Evolutionary conservation across 2,329 filamentous ascomycete species (phyloP).

Genomic region (Cryphonectria japonica): DNA sequence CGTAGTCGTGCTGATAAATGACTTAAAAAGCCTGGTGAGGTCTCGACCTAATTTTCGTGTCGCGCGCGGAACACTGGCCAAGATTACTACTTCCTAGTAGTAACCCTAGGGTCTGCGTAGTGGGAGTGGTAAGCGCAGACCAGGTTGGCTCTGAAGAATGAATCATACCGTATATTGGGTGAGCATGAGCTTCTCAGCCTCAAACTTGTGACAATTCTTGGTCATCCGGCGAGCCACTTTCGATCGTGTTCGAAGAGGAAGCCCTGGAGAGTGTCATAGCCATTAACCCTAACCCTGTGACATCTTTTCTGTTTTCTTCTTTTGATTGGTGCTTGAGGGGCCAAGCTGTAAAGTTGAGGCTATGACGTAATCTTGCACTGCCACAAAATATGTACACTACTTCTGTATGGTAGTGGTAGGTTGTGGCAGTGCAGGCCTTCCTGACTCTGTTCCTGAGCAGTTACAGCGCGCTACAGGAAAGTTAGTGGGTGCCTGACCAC

Average conservation of each 20-base stretch:
- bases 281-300: background rate
- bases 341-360: background rate
- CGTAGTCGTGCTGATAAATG: background rate
- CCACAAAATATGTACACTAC: background rate
- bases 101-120: background rate
- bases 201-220: background rate
- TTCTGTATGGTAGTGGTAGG: background rate
- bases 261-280: background rate
- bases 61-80: background rate
- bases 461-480: background rate
- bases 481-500: background rate
- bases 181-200: constrained; percentile 9
- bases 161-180: background rate
- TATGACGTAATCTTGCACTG: background rate
- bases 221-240: constrained; percentile 3
- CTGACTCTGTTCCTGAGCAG: background rate
- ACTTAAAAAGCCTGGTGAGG: background rate
- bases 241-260: background rate
- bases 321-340: background rate
- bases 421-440: background rate
- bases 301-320: background rate
- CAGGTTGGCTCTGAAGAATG: background rate
- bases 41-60: background rate
- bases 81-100: background rate
- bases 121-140: background rate